phyloP scores from a whole-genome alignment of 352 stramenopile genomes.

The Globisporangium paddicum region DNA sequence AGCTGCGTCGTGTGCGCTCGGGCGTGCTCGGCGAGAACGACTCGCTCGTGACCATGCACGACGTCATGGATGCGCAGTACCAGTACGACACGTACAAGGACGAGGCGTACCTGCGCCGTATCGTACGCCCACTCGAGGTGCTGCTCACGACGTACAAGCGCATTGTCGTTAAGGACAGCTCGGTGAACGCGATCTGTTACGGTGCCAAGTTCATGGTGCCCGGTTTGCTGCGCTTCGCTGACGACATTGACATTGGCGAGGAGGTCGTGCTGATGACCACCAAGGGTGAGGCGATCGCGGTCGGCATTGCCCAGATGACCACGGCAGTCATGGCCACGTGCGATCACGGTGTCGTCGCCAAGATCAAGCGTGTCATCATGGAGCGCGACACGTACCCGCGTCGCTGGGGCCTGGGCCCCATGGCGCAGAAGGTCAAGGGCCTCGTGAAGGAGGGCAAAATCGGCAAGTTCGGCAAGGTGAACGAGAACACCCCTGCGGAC shows the following conservation, averaged over 20 bases:
- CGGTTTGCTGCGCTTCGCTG: constrained; percentile 97
- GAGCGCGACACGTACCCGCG: constrained; percentile 99
- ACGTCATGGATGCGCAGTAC: constrained; percentile 99
- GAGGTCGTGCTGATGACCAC: constrained; percentile 99
- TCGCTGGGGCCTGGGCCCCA: constrained; percentile 98
- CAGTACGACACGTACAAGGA: constrained; percentile 99
- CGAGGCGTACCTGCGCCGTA: constrained; percentile 97
- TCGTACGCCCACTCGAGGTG: constrained; percentile 98
- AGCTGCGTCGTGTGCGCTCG: constrained; percentile 96
- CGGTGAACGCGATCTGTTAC: constrained; percentile 99
- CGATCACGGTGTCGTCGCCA: constrained; percentile 99
- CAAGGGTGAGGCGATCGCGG: constrained; percentile 99
- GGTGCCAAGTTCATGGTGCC: constrained; percentile 99
- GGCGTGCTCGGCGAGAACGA: constrained; percentile 96
- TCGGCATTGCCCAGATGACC: constrained; percentile 99
- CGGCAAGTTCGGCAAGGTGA: constrained; percentile 88
- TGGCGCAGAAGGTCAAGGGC: constrained; percentile 99
- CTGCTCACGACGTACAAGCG: constrained; percentile 99
- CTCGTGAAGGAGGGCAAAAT: constrained; percentile 95
- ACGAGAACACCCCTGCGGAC: constrained; percentile 77
- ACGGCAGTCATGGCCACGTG: constrained; percentile 99
- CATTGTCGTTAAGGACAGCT: constrained; percentile 99
- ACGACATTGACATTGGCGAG: constrained; percentile 98
- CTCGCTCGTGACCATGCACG: constrained; percentile 99
- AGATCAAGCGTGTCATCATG: constrained; percentile 99